Evolutionary conservation across 192 early-diverging fungal genomes (phyloP).

Genomic region (Coemansia pectinata): DNA sequence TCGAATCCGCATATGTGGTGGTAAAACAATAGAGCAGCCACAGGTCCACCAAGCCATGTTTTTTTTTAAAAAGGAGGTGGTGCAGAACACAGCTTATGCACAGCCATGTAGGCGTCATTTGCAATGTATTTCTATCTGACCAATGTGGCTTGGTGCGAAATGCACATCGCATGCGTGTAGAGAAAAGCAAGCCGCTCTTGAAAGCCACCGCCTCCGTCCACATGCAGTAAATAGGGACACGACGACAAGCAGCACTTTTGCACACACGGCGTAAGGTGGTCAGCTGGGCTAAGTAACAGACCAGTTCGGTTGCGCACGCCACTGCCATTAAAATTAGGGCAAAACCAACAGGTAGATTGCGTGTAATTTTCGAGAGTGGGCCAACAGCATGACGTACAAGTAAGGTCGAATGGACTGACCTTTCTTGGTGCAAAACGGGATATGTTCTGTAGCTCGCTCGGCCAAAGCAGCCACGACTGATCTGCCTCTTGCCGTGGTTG

Average conservation of each 20-base stretch:
- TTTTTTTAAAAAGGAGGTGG: not conserved
- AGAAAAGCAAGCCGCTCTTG: not conserved
- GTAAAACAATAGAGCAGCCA: not conserved
- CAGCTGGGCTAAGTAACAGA: not conserved
- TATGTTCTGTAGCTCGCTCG: not conserved
- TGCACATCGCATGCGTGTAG: not conserved
- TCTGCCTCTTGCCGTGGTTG: not conserved
- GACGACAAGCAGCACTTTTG: not conserved
- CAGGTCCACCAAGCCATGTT: not conserved
- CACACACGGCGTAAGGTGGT: not conserved
- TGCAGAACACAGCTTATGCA: not conserved
- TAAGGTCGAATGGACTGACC: not conserved
- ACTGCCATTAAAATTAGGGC: conserved; percentile 5
- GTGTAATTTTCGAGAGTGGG: not conserved
- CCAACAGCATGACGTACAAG: not conserved
- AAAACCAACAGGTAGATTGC: not conserved
- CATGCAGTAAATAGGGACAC: not conserved
- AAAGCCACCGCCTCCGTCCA: not conserved
- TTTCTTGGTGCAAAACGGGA: not conserved
- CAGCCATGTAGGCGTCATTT: conserved; percentile 9
- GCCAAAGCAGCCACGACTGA: not conserved
- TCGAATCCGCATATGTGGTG: not conserved
- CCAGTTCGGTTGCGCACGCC: not conserved
- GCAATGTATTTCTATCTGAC: not conserved
- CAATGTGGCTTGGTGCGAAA: conserved; percentile 3